phyloP scores from a whole-genome alignment of 306 rosid genomes.

The Albizia julibrissin region DNA sequence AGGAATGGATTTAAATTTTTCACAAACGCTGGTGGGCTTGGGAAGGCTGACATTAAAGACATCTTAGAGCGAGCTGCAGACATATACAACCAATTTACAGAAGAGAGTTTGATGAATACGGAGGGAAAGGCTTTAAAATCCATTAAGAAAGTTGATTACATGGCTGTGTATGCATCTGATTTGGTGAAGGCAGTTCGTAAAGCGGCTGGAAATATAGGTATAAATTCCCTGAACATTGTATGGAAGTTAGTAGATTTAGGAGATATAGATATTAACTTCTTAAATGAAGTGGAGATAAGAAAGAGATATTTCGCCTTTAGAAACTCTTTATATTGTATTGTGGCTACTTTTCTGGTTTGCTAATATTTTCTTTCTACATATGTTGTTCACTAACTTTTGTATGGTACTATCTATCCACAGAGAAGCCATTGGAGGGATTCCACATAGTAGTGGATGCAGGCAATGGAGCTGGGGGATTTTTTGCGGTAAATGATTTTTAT shows the following conservation, averaged over 20 bases:
- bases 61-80: conserved; percentile 87
- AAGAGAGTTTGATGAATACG: conserved; percentile 53
- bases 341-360: conserved; percentile 4
- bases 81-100: conserved; percentile 60
- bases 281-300: conserved; percentile 16
- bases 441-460: conserved; percentile 96
- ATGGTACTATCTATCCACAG: conserved; percentile 44
- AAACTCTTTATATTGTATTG: conserved; percentile 5
- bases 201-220: conserved; percentile 92
- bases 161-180: conserved; percentile 79
- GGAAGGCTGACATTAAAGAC: conserved; percentile 88
- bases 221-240: conserved; percentile 35
- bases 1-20: conserved; percentile 95
- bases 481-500: conserved; percentile 57
- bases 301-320: not conserved
- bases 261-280: conserved; percentile 23
- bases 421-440: conserved; percentile 92
- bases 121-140: conserved; percentile 56
- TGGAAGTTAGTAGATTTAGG: conserved; percentile 19
- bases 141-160: conserved; percentile 71
- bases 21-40: conserved; percentile 89
- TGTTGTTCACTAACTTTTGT: conserved; percentile 29
- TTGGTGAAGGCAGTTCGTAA: conserved; percentile 83
- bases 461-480: conserved; percentile 97
- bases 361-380: not conserved